Percentiles rank a stretch among this genome's conserved stretches.
phyloP scores from a whole-genome alignment of 2,329 filamentous ascomycete species.

The Neoscytalidium dimidiatum region DNA sequence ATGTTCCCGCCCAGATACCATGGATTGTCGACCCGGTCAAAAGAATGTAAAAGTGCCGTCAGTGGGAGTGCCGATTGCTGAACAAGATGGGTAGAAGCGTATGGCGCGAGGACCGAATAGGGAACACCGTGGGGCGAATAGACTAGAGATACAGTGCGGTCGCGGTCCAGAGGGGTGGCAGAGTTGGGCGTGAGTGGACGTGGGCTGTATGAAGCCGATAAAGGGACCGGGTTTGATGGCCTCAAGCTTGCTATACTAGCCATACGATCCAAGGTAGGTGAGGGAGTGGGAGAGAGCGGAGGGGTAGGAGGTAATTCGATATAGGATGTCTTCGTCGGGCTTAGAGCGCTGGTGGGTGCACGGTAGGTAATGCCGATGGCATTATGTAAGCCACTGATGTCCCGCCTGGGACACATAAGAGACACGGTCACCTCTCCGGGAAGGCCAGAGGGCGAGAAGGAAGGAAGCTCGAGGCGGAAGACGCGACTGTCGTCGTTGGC shows the following conservation, averaged over 20 bases:
- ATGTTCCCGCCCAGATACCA: slow-evolving; percentile 65
- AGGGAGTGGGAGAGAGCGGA: slow-evolving; percentile 10
- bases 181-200: slow-evolving; percentile 23
- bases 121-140: slow-evolving; percentile 67
- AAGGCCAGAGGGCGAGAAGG: slow-evolving; percentile 53
- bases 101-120: slow-evolving; percentile 56
- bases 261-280: slow-evolving; percentile 23
- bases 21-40: slow-evolving; percentile 60
- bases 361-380: slow-evolving; percentile 73
- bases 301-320: slow-evolving; percentile 20
- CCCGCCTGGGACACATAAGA: slow-evolving; percentile 62
- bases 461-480: slow-evolving; percentile 55
- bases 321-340: slow-evolving; percentile 21
- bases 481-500: slow-evolving; percentile 27
- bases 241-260: slow-evolving; percentile 27
- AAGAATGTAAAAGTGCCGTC: slow-evolving; percentile 65
- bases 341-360: slow-evolving; percentile 52
- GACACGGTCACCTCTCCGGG: slow-evolving; percentile 72
- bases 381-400: slow-evolving; percentile 63
- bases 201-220: neutral
- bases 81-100: slow-evolving; percentile 59
- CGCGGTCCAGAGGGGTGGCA: slow-evolving; percentile 27
- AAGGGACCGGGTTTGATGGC: neutral
- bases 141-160: slow-evolving; percentile 59
- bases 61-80: slow-evolving; percentile 60